Evolutionary conservation across 371 early-diverging fungal species (phyloP).

Genomic region (Rhizomucor pusillus): DNA sequence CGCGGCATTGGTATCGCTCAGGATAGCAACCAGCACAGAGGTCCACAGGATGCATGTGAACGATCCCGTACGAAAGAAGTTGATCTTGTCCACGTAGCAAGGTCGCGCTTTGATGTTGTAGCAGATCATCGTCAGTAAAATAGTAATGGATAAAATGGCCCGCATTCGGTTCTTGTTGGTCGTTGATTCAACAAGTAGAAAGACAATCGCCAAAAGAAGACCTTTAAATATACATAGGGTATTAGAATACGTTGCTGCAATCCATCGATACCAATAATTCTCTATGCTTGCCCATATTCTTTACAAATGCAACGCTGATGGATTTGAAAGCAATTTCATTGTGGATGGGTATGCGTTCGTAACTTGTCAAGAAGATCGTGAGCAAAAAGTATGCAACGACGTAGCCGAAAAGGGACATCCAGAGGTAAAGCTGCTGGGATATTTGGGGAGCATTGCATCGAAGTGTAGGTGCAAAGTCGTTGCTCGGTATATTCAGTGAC

Average conservation of each 20-base stretch:
- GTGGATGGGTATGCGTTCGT: conserved; percentile 62
- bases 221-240: conserved; percentile 16
- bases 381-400: conserved; percentile 61
- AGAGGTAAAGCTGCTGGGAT: conserved; percentile 56
- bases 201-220: conserved; percentile 52
- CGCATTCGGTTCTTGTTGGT: conserved; percentile 50
- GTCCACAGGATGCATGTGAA: conserved; percentile 61
- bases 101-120: conserved; percentile 59
- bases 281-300: conserved; percentile 56
- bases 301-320: conserved; percentile 68
- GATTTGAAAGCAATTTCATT: conserved; percentile 74
- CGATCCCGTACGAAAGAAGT: conserved; percentile 57
- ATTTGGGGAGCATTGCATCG: conserved; percentile 50
- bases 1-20: conserved; percentile 46
- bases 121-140: conserved; percentile 59
- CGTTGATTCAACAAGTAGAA: conserved; percentile 55
- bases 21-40: conserved; percentile 49
- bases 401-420: conserved; percentile 61
- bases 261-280: background rate
- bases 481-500: conserved; percentile 40
- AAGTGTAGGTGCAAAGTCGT: conserved; percentile 40
- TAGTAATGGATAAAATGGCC: conserved; percentile 53
- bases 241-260: background rate
- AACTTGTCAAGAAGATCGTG: conserved; percentile 69
- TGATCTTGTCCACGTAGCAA: conserved; percentile 63